A percentile compares a stretch with the other conserved stretches of the same genome.
Conservation (phyloP, 2,329 filamentous ascomycete species). For the Tolypocladium paradoxum region DNA sequence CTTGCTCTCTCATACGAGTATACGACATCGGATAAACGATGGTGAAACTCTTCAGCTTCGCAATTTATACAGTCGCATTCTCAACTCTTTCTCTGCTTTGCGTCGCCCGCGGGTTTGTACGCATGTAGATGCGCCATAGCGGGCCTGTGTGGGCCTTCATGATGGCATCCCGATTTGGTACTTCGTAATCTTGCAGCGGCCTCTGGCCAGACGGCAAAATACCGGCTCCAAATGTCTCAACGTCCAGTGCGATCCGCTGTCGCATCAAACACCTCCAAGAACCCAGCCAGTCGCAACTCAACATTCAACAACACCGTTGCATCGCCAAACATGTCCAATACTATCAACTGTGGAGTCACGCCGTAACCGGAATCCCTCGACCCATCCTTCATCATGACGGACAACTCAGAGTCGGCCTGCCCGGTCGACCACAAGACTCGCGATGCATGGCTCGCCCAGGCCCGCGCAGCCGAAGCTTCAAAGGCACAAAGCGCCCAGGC, state of each 20-base stretch:
- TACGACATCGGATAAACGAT: too few relatives aligned
- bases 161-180: neutral
- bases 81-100: too few relatives aligned
- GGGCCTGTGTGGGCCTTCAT: neutral
- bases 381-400: constrained; percentile 11
- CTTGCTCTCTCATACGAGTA: too few relatives aligned
- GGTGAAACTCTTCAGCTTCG: too few relatives aligned
- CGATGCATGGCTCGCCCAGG: constrained; percentile 73
- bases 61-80: neutral
- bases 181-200: neutral
- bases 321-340: neutral
- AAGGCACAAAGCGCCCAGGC: constrained; percentile 12
- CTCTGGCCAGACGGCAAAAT: constrained; percentile 4
- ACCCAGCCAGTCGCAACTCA: neutral
- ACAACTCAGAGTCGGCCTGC: constrained; percentile 38
- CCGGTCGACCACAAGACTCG: constrained; percentile 87
- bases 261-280: neutral
- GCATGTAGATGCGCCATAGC: too few relatives aligned
- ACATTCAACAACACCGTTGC: neutral
- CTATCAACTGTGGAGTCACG: neutral
- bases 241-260: neutral
- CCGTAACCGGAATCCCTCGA: neutral
- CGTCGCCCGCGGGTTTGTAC: too few relatives aligned
- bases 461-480: constrained; percentile 37
- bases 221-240: constrained; percentile 4